Percentiles rank a stretch among this genome's conserved stretches.
Evolutionary conservation across 495 filamentous ascomycete species (phyloP).

Genomic region (Acidiella bohemica): DNA sequence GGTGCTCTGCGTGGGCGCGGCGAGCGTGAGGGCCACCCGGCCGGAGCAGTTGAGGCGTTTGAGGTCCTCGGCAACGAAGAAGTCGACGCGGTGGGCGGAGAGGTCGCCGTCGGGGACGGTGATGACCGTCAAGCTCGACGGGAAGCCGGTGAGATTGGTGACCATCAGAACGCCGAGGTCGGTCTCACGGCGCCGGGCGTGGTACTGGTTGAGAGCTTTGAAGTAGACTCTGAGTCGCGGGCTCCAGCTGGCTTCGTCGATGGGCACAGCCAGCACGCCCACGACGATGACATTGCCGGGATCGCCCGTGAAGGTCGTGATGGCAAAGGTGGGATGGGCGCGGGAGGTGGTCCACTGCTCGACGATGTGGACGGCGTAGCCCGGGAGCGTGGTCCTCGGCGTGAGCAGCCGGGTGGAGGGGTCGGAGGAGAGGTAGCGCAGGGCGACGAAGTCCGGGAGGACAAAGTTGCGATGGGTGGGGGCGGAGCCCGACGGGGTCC

Average conservation of each 20-base stretch:
- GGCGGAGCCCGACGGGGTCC: not conserved
- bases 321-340: constrained; percentile 76
- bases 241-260: constrained; percentile 71
- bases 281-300: constrained; percentile 60
- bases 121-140: constrained; percentile 78
- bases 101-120: constrained; percentile 78
- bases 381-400: constrained; percentile 51
- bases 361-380: constrained; percentile 89
- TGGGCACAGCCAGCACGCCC: constrained; percentile 72
- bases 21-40: constrained; percentile 67
- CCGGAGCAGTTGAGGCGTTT: constrained; percentile 89
- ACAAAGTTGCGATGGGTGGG: constrained; percentile 31
- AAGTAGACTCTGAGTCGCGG: constrained; percentile 69
- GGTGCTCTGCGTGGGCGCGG: constrained; percentile 61
- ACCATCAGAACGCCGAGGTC: constrained; percentile 76
- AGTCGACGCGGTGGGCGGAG: constrained; percentile 63
- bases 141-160: constrained; percentile 82
- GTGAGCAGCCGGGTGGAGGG: constrained; percentile 60
- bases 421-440: constrained; percentile 74
- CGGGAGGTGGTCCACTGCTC: constrained; percentile 97
- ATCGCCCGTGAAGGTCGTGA: constrained; percentile 88
- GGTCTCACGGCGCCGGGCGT: constrained; percentile 73
- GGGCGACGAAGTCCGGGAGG: constrained; percentile 32
- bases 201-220: constrained; percentile 65
- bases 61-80: constrained; percentile 89